phyloP scores from a whole-genome alignment of 2,329 filamentous ascomycete species.

The Colletotrichum sp. region DNA sequence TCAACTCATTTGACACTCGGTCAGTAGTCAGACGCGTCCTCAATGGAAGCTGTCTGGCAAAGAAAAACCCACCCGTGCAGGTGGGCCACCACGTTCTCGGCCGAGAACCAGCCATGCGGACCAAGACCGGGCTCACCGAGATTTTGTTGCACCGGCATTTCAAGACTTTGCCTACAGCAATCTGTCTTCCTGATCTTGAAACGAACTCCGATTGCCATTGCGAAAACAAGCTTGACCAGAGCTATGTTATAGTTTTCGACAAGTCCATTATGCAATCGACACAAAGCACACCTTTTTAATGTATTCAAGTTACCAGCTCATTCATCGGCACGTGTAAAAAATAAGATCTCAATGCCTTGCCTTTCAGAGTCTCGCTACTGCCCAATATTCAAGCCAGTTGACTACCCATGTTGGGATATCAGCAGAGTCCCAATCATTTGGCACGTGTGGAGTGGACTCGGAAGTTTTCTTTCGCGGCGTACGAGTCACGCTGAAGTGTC shows the following conservation, averaged over 20 bases:
- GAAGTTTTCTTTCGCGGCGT: not conserved
- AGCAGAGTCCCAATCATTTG: not conserved
- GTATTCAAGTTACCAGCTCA: not conserved
- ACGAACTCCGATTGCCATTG: not conserved
- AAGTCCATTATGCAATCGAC: not conserved
- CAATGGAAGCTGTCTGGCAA: not conserved
- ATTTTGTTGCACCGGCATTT: not conserved
- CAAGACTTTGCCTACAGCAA: not conserved
- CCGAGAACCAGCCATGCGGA: not conserved
- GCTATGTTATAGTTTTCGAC: not conserved
- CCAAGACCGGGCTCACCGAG: not conserved
- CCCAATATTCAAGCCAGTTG: not conserved
- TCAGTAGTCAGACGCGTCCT: not conserved
- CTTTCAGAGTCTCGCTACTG: not conserved
- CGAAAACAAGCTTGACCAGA: not conserved
- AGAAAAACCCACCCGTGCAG: not conserved
- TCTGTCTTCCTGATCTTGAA: not conserved
- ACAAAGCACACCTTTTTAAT: not conserved
- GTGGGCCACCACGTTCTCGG: not conserved
- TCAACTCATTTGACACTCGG: not conserved
- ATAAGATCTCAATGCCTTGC: not conserved
- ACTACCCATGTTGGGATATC: not conserved
- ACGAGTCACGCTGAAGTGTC: not conserved
- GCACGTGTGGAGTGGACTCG: not conserved
- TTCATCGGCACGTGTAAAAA: not conserved